Percentiles rank a stretch among this genome's conserved stretches.
phyloP scores from a whole-genome alignment of 768 basidiomycete species.

The Lyophyllum decastes region DNA sequence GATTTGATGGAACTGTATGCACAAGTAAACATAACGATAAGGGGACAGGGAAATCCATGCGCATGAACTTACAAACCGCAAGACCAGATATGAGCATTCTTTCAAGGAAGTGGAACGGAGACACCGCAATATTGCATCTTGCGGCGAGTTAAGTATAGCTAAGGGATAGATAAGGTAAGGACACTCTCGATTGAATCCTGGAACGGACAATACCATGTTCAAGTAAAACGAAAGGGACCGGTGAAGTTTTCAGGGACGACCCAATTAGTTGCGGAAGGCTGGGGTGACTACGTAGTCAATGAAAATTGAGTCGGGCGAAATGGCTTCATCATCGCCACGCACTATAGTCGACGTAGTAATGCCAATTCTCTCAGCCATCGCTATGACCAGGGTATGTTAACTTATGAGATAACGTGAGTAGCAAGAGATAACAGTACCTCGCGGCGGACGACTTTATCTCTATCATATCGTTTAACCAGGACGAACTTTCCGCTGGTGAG shows the following conservation, averaged over 20 bases:
- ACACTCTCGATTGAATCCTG: not conserved
- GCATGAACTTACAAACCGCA: conserved; percentile 7
- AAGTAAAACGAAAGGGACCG: conserved; percentile 10
- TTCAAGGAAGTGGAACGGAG: not conserved
- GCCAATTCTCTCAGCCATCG: conserved; percentile 6
- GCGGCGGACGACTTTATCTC: not conserved
- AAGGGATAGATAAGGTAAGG: not conserved
- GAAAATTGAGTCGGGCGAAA: not conserved
- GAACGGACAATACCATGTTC: not conserved
- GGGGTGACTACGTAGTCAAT: conserved; percentile 9
- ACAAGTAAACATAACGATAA: not conserved
- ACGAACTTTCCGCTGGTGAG: not conserved
- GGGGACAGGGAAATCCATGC: not conserved
- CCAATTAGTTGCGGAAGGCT: conserved; percentile 14
- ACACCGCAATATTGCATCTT: conserved; percentile 8
- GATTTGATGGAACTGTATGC: conserved; percentile 8
- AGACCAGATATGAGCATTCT: conserved; percentile 5
- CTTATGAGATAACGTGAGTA: not conserved
- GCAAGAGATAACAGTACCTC: conserved; percentile 1
- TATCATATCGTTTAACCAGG: conserved; percentile 12
- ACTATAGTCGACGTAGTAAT: conserved; percentile 10
- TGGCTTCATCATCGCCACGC: not conserved
- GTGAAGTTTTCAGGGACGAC: conserved; percentile 5
- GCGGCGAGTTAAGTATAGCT: conserved; percentile 5
- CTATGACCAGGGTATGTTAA: not conserved